Base-by-base conservation (phyloP, 257 asterid genomes). In the Gardenia jasminoides region DNA sequence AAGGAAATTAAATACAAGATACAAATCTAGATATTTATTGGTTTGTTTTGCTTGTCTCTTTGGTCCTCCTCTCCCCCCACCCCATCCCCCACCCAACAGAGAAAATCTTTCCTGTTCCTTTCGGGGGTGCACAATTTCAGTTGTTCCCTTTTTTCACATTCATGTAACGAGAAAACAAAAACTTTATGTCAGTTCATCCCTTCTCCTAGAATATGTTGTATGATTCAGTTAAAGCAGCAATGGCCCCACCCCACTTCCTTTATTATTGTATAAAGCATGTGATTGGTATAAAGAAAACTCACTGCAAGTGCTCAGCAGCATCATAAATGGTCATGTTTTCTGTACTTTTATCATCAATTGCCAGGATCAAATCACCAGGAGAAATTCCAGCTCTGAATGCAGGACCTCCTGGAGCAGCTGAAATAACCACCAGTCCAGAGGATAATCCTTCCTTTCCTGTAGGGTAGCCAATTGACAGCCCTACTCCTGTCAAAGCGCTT, bases 371-470 rank as follows among this genome's bases (percentile, higher is more conserved):
- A 86, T 96, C 97, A 76, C 99, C 99, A 2, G 99, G 86, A 70
- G 83, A 85, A 85, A 93, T 88, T 79, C 96, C 99, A 67, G 98
- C 96, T 80, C 90, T 91, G 79, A 82, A 74, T 61, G 98, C 99
- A n/a, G 99, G 99, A 81, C 97, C 99, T 81, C 94, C 98, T 1
- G 95, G 96, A 79, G 99, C 85, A 76, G 98, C 94, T 43, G 99
- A 92, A 83, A 96, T 80, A 77, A 96, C 94, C 81, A 91, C 90
- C 83, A 96, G 83, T 73, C 97, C 99, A 79, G 96, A 80, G 71
- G 93, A 56, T 41, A 88, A 78, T 82, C 84, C 89, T 76, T 85
- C 95, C 68, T 87, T 91, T 80, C 79, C 89, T 64, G 88, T 85
- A 79, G 96, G 91, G 77, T 95, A 95, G 77, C 96, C 99, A 83